These are phyloP conservation scores for Suillus decipiens DNA, from an alignment of 768 basidiomycete species.

Conservation along the genomic window DNA sequence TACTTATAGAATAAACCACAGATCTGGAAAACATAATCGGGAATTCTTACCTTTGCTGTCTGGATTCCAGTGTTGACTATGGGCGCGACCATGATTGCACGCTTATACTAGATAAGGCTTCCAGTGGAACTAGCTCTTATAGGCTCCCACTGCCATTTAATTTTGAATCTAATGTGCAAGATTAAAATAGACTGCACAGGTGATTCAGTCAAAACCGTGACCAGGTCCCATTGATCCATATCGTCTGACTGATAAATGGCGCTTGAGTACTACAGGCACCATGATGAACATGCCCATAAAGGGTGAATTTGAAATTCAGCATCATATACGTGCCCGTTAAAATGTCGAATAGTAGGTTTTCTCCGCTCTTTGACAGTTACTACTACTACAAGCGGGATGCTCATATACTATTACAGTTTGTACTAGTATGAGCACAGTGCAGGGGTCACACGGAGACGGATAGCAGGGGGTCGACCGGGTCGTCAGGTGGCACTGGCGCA, in stretches of 20 bases:
- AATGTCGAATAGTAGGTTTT: no score
- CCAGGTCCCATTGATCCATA: not conserved
- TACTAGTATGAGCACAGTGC: no score
- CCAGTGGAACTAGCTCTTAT: not conserved
- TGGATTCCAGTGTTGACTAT: not conserved
- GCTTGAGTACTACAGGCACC: no score
- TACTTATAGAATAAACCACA: not conserved
- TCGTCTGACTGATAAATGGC: not conserved
- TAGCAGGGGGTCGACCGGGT: no score
- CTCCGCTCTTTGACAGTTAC: no score
- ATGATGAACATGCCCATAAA: no score
- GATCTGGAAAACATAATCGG: not conserved
- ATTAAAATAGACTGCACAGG: not conserved
- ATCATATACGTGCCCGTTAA: no score
- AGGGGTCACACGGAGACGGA: no score
- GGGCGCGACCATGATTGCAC: not conserved
- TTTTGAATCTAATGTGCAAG: not conserved
- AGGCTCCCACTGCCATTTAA: not conserved
- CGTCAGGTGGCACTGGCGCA: no score
- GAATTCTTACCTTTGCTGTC: not conserved
- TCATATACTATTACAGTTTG: no score
- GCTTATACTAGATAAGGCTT: not conserved
- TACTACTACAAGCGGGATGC: no score
- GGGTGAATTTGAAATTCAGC: no score
- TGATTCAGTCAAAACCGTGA: not conserved